Percentiles rank a stretch among this genome's conserved stretches.
Conservation (phyloP, 805 yeast species). For the Yamadazyma endophytica region DNA sequence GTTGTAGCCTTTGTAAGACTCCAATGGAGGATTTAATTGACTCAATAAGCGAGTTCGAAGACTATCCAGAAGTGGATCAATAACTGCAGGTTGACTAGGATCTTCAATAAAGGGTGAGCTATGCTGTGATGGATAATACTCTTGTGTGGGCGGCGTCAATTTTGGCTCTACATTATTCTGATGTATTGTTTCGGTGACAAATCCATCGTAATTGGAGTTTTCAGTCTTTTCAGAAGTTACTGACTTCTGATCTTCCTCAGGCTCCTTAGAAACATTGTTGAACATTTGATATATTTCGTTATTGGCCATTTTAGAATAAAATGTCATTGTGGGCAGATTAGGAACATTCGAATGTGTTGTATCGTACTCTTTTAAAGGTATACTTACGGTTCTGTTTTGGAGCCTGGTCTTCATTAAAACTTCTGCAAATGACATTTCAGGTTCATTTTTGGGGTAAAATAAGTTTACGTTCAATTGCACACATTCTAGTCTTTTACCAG, state of each 20-base stretch:
- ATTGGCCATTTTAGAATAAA: conserved; percentile 70
- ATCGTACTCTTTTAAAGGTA: conserved; percentile 37
- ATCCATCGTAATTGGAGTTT: conserved; percentile 38
- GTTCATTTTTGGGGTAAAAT: conserved; percentile 40
- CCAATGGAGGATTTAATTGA: conserved; percentile 31
- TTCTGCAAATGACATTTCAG: conserved; percentile 64
- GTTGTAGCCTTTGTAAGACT: conserved; percentile 26
- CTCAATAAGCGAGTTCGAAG: conserved; percentile 37
- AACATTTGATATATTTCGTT: conserved; percentile 75
- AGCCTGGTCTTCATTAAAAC: conserved; percentile 49
- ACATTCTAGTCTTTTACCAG: conserved; percentile 60
- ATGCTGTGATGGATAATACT: conserved; percentile 15
- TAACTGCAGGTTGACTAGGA: conserved; percentile 15
- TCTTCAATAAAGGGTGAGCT: conserved; percentile 49
- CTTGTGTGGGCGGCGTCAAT: conserved; percentile 24
- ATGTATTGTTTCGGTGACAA: conserved; percentile 47
- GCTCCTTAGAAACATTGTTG: conserved; percentile 46
- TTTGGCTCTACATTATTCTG: conserved; percentile 3
- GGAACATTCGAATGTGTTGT: conserved; percentile 19
- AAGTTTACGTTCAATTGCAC: conserved; percentile 58
- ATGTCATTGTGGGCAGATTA: conserved; percentile 74
- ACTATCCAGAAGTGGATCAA: conserved; percentile 43
- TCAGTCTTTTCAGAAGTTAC: conserved; percentile 22
- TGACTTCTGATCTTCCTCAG: conserved; percentile 22
- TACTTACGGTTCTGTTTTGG: conserved; percentile 30